phyloP scores from a whole-genome alignment of 139 green algal genomes.

The Picochlorum sp. region DNA sequence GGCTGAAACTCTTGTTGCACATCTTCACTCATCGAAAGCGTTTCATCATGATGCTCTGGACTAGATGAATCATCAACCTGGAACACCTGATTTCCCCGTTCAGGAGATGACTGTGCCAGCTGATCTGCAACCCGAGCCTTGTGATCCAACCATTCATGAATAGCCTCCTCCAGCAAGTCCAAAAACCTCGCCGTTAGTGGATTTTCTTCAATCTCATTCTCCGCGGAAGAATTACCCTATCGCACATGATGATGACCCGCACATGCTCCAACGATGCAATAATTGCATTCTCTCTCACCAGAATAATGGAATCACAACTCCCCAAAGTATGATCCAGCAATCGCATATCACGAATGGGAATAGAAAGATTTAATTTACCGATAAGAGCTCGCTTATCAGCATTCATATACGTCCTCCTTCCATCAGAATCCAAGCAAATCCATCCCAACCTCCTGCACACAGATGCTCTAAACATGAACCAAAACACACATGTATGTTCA shows the following conservation, averaged over 20 bases:
- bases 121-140: not conserved
- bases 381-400: conserved; percentile 74
- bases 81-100: not conserved
- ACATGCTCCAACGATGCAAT: conserved; percentile 72
- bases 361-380: conserved; percentile 51
- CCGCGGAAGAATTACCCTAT: conserved; percentile 45
- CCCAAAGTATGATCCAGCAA: conserved; percentile 63
- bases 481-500: not conserved
- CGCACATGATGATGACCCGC: conserved; percentile 62
- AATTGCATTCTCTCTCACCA: conserved; percentile 74
- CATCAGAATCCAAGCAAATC: conserved; percentile 43
- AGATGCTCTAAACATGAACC: not conserved
- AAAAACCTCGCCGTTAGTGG: conserved; percentile 23
- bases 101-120: not conserved
- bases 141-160: conserved; percentile 32
- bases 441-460: conserved; percentile 18
- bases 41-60: not conserved
- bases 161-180: conserved; percentile 35
- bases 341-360: conserved; percentile 76
- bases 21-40: not conserved
- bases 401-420: conserved; percentile 32
- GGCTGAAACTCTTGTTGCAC: conserved; percentile 3
- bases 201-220: conserved; percentile 30
- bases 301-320: conserved; percentile 33
- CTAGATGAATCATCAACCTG: not conserved